These are phyloP conservation scores for Hibiscus syriacus DNA, from an alignment of 345 rosid species.

Conservation along the genomic window DNA sequence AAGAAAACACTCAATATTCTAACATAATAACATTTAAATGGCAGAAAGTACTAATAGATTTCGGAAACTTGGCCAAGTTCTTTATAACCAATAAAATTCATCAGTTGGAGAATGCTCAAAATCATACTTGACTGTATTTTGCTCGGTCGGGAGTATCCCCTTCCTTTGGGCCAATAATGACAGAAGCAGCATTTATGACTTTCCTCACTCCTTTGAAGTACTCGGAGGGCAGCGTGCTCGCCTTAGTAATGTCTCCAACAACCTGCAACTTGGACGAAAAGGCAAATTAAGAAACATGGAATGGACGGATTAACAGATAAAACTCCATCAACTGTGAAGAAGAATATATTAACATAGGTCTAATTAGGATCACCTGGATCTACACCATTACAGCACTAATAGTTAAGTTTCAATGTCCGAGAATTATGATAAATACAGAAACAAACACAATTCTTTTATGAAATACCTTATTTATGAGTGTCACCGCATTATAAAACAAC, in stretches of 20 bases:
- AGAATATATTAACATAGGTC: neutral
- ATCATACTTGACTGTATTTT: constrained; percentile 74
- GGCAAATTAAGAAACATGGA: constrained; percentile 3
- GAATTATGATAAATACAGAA: neutral
- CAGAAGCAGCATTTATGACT: constrained; percentile 80
- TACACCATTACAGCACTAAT: neutral
- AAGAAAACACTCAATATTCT: neutral
- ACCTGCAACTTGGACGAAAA: constrained; percentile 32
- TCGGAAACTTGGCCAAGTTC: neutral
- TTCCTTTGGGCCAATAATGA: constrained; percentile 96
- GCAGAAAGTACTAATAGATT: neutral
- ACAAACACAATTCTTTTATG: neutral
- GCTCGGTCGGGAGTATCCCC: constrained; percentile 96
- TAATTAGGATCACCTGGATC: neutral
- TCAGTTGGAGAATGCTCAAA: neutral
- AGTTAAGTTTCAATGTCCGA: neutral
- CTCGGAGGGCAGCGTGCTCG: constrained; percentile 52
- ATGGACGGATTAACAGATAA: neutral
- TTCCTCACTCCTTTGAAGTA: constrained; percentile 81
- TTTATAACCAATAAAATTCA: neutral
- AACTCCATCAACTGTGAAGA: neutral
- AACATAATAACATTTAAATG: neutral
- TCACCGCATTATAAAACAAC: neutral
- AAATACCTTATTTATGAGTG: neutral
- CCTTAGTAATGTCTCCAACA: constrained; percentile 76